Conservation (phyloP, 768 basidiomycete genomes). For the Boletus pseudo-olivaceus region DNA sequence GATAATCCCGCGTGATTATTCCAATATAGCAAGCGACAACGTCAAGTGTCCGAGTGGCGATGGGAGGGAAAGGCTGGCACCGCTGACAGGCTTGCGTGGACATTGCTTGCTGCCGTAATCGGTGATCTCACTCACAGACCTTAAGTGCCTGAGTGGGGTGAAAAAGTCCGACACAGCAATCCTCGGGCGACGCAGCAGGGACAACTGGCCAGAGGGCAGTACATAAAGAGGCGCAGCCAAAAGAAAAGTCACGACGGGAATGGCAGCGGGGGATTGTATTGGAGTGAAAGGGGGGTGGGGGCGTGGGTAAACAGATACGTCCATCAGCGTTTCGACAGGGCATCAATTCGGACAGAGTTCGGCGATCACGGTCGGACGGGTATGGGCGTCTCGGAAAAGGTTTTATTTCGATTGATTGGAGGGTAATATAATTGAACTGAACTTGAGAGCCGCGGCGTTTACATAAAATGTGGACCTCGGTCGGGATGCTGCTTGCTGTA, state of each 20-base stretch:
- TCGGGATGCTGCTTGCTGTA: conserved; percentile 9
- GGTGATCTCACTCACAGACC: not conserved
- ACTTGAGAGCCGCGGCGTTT: not conserved
- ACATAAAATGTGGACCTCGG: not conserved
- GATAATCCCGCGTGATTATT: conserved; percentile 4
- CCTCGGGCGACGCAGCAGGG: not conserved
- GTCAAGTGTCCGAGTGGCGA: not conserved
- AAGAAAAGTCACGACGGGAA: too few relatives aligned
- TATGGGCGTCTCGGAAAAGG: not conserved
- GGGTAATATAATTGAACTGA: not conserved
- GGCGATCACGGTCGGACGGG: not conserved
- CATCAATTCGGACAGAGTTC: not conserved
- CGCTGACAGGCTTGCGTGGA: conserved; percentile 14
- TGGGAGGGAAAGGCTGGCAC: not conserved
- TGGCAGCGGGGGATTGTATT: not conserved
- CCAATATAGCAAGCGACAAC: not conserved
- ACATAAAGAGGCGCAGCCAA: not conserved
- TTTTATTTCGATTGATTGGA: not conserved
- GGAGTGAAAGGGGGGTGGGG: not conserved
- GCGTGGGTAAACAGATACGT: not conserved
- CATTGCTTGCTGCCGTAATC: conserved; percentile 14
- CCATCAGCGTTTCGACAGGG: not conserved
- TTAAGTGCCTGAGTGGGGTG: conserved; percentile 4
- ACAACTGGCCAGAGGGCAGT: conserved; percentile 7
- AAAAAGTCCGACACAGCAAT: conserved; percentile 11